Base-by-base conservation (phyloP, 2,329 filamentous ascomycete genomes). In the Sphaceloma murrayae region DNA sequence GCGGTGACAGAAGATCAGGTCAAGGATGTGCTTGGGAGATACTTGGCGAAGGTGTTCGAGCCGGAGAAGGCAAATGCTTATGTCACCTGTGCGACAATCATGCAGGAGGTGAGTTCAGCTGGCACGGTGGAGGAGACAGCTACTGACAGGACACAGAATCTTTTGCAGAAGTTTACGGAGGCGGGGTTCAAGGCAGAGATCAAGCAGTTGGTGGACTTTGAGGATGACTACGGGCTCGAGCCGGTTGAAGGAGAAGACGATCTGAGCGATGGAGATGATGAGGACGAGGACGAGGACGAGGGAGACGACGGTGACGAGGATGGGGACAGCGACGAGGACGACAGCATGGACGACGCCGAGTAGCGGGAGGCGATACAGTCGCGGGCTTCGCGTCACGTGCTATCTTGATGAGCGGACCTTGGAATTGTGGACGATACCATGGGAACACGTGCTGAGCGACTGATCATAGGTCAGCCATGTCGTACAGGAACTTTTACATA, bases 141-240 rank as follows among this genome's bases (percentile, higher is more conserved):
- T n/a, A n/a, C n/a, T n/a, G 53, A 52, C 46, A 49, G 5, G 54
- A 24, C 53, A 47, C 47, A 48, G 38, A 52, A 26, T 30, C 45
- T 13, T 16, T 40, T 48, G 31, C 54, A 94, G 86, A 79, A 82
- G 2, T 85, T 96, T 55, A 73, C 77, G 52, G 69, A 67, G 1
- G 79, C 78, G 46, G 87, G 87, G 0, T 98, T 94, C 68, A 80
- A 80, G 60, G 81, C 82, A 0, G 74, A 85, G 57, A 73, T 84
- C 29, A 80, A 80, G 57, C 71, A 80, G 19, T 70, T 96, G 39
- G 77, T 79, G 31, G 74, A 83, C 55, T 96, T 94, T 62, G 78
- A 93, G 61, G 85, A 95, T 51, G 85, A 87, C 56, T 96, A 96
- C 59, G 89, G 89, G 1, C 65, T 95, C 34, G 74, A 82, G 59